These are phyloP conservation scores for Malassezia vespertilionis DNA, from an alignment of 1,284 basidiomycete genomes.

Conservation along the genomic window DNA sequence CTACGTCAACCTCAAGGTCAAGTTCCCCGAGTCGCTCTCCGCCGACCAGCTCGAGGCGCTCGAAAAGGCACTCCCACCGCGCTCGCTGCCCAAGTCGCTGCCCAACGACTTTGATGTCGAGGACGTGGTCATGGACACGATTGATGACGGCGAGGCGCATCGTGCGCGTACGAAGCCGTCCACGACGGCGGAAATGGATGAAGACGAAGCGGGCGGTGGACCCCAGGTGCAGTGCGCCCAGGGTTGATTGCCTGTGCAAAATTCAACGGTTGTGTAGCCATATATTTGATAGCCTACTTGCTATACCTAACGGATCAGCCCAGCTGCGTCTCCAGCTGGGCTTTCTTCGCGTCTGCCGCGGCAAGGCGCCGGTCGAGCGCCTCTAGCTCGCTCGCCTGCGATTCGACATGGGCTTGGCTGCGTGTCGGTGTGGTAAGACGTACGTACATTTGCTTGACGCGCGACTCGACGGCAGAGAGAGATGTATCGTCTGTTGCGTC, in stretches of 20 bases:
- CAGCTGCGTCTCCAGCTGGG: conserved; percentile 19
- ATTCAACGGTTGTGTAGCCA: conserved; percentile 4
- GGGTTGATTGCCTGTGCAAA: too few relatives aligned
- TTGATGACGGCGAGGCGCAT: conserved; percentile 64
- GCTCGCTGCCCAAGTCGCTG: conserved; percentile 58
- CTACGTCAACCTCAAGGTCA: conserved; percentile 74
- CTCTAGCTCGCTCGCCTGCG: conserved; percentile 34
- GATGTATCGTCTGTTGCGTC: conserved; percentile 5
- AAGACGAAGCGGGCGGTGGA: conserved; percentile 52
- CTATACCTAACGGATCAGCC: too few relatives aligned
- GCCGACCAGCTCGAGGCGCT: conserved; percentile 61
- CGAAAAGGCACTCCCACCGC: conserved; percentile 75
- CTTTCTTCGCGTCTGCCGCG: conserved; percentile 32
- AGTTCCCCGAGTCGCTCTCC: conserved; percentile 77
- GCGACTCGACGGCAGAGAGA: conserved; percentile 24
- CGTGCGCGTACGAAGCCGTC: conserved; percentile 47
- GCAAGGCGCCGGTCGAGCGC: conserved; percentile 33
- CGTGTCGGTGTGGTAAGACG: neutral
- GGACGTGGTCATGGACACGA: conserved; percentile 73
- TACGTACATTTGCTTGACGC: conserved; percentile 23
- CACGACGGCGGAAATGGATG: conserved; percentile 63
- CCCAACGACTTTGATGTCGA: conserved; percentile 65
- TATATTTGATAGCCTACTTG: conserved; percentile 1
- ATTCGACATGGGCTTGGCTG: conserved; percentile 25
- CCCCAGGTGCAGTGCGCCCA: conserved; percentile 42